Conservation (phyloP, 225 moss, liverwort and hornwort genomes). For the Asterella californica region DNA sequence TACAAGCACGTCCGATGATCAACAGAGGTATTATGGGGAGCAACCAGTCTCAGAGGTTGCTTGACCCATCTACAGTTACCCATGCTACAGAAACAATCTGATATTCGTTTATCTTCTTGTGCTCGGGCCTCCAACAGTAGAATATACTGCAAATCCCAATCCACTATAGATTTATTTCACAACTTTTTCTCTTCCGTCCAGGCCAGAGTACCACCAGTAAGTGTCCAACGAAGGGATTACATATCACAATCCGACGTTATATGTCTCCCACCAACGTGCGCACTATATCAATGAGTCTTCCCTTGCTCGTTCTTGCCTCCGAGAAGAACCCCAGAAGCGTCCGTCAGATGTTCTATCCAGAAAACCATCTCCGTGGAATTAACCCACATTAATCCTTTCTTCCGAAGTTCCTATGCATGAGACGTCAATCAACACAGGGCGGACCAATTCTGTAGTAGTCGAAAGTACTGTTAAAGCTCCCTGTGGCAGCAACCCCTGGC, state of each 20-base stretch:
- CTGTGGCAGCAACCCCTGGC: not conserved
- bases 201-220: too few species aligned
- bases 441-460: not conserved
- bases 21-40: not conserved
- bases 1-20: not conserved
- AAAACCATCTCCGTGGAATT: not conserved
- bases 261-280: not conserved
- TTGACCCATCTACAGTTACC: conserved; percentile 1
- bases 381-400: not conserved
- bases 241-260: not conserved
- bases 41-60: not conserved
- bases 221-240: not conserved
- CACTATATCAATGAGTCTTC: not conserved
- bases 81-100: not conserved
- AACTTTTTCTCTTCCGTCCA: not conserved
- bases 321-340: not conserved
- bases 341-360: not conserved
- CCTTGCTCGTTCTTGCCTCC: not conserved
- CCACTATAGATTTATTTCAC: not conserved
- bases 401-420: not conserved
- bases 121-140: not conserved
- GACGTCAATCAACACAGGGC: not conserved
- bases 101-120: not conserved
- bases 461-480: not conserved
- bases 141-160: not conserved